Evolutionary conservation across 768 basidiomycete species (phyloP), one percentile per base, ranked within the genome.

Genomic region (Phylloporus sp.): DNA sequence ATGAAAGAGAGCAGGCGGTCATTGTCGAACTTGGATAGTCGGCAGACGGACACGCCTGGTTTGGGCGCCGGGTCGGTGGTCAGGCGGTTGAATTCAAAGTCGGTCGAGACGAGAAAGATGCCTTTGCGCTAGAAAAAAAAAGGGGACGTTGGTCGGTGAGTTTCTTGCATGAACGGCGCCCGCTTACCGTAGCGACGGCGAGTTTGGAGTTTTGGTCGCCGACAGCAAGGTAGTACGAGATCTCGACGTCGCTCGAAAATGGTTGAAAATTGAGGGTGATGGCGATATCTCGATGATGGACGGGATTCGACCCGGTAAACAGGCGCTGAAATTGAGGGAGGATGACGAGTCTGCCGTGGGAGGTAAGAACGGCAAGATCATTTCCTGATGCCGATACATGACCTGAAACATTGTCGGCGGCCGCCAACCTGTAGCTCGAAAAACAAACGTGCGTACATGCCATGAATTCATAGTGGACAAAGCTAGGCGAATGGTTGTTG

Each of bases 381-480:
- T 43, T 51, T 70, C 80, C 78, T 11, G 76, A 76, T 13, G 69
- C 52, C 24, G 79, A 78, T 27, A 71, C 63, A 49, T 82, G 77
- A 26, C 69, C 60, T 45, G 65, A 39, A 17, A 45, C 34, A 21
- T 31, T 13, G 32, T 51, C 38, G 38, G 48, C 20, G 35, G 48
- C 21, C 14, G 10, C 23, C 17, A 31, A 40, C 13, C 35, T 36
- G 3, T 21, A 6, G 35, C 7, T 14, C 26, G 2, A 7, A 37
- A 38, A 34, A 17, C 1, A 5, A 22, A 31, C 34, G 22, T 21
- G 31, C 64, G 9, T 37, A 67, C 64, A 66, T 41, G 64, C 64
- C 40, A 55, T 50, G 39, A 67, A 67, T 15, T 55, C 47, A 23
- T 50, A 49, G 6, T 44, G 24, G 13, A 24, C 22, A 20, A 52